Evolutionary conservation across 257 asterid genomes (phyloP).

Genomic region (Marsdenia floribunda): DNA sequence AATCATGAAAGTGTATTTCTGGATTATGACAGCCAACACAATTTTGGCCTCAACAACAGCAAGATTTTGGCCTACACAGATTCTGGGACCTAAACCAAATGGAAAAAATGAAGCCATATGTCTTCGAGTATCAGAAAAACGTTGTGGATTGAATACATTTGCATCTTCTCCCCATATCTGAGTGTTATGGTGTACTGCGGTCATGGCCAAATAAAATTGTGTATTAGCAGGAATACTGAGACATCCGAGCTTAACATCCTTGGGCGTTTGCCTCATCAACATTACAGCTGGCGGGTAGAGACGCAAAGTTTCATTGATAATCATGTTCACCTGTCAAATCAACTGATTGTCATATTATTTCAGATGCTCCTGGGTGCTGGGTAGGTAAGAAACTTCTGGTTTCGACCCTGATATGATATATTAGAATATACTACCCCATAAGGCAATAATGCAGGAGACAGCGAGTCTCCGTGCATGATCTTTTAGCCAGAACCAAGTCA

Average conservation of each 20-base stretch:
- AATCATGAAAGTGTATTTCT: slow-evolving; percentile 36
- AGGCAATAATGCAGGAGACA: too few species aligned
- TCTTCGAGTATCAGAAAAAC: slow-evolving; percentile 43
- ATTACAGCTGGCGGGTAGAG: slow-evolving; percentile 58
- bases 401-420: too few species aligned
- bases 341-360: neutral
- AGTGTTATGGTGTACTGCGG: slow-evolving; percentile 53
- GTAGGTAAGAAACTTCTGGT: too few species aligned
- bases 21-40: slow-evolving; percentile 46
- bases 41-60: slow-evolving; percentile 59
- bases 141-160: slow-evolving; percentile 50
- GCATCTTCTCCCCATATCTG: slow-evolving; percentile 66
- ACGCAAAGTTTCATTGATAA: slow-evolving; percentile 56
- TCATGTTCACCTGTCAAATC: slow-evolving; percentile 37
- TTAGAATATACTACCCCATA: too few species aligned
- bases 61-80: slow-evolving; percentile 69
- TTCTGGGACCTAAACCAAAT: slow-evolving; percentile 57
- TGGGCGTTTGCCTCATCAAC: slow-evolving; percentile 35
- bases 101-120: slow-evolving; percentile 60
- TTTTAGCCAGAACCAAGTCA: too few species aligned
- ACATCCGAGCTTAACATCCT: slow-evolving; percentile 41
- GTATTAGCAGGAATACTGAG: slow-evolving; percentile 53
- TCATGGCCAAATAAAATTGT: slow-evolving; percentile 44
- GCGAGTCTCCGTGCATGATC: too few species aligned
- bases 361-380: too few species aligned